Conservation (phyloP, 768 basidiomycete species). For the Neoboletus brunneissimus region DNA sequence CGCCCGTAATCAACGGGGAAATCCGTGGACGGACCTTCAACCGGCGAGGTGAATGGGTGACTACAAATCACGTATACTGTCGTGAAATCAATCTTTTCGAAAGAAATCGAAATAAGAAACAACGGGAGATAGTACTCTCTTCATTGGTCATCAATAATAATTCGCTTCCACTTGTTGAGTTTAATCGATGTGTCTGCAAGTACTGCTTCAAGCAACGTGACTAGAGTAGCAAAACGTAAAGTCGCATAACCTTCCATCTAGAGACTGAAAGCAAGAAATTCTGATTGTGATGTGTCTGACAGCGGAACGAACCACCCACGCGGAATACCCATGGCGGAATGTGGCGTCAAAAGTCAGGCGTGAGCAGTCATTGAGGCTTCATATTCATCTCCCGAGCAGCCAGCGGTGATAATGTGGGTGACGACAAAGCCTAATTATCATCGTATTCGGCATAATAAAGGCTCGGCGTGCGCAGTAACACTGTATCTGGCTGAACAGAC, state of each 20-base stretch:
- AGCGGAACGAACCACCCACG: slow-evolving; percentile 66
- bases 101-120: background rate
- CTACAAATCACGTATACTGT: background rate
- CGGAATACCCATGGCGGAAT: background rate
- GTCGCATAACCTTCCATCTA: background rate
- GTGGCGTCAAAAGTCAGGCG: slow-evolving; percentile 12
- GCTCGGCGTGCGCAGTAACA: slow-evolving; percentile 21
- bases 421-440: slow-evolving; percentile 35
- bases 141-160: background rate
- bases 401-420: slow-evolving; percentile 39
- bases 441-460: slow-evolving; percentile 22
- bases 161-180: background rate
- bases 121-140: background rate
- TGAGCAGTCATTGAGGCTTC: slow-evolving; percentile 59
- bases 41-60: background rate
- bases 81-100: background rate
- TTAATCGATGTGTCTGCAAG: slow-evolving; percentile 3
- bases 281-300: slow-evolving; percentile 41
- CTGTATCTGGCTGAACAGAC: slow-evolving; percentile 1
- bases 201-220: background rate
- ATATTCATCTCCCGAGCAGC: slow-evolving; percentile 41
- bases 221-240: slow-evolving; percentile 7
- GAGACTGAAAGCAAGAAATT: background rate
- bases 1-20: no score
- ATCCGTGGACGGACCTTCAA: background rate